Conservation (phyloP, 495 filamentous ascomycete species). For the Aspergillus leporis region DNA sequence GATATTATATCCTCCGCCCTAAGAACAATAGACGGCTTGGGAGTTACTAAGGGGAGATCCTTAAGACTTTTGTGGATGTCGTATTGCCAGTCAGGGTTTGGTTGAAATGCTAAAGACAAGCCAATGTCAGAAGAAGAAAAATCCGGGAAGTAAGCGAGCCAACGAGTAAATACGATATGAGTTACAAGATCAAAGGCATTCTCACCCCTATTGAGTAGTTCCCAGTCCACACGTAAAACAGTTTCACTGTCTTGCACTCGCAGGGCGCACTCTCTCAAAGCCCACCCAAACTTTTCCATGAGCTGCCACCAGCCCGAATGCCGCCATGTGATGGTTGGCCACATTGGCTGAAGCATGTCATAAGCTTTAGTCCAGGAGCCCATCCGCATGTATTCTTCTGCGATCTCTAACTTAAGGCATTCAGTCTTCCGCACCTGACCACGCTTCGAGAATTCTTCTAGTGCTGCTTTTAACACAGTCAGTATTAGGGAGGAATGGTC, state of each 20-base stretch:
- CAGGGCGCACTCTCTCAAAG: constrained; percentile 70
- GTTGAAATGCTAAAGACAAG: constrained; percentile 55
- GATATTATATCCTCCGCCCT: constrained; percentile 67
- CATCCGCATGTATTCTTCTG: constrained; percentile 63
- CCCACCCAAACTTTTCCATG: constrained; percentile 71
- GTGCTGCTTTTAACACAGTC: constrained; percentile 58
- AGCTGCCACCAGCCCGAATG: constrained; percentile 79
- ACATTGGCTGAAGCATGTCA: constrained; percentile 66
- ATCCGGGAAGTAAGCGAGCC: neutral
- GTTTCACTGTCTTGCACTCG: constrained; percentile 62
- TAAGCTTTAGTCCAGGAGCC: constrained; percentile 67
- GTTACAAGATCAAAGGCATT: constrained; percentile 4
- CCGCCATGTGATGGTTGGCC: constrained; percentile 73
- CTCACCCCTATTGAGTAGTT: constrained; percentile 71
- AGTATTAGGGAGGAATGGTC: constrained; percentile 66
- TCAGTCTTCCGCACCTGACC: constrained; percentile 65
- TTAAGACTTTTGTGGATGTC: constrained; percentile 72
- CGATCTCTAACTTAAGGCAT: constrained; percentile 67
- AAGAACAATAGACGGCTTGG: constrained; percentile 65
- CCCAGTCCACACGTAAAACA: constrained; percentile 79
- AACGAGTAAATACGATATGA: neutral
- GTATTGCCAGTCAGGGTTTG: constrained; percentile 64
- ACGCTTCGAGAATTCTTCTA: constrained; percentile 63
- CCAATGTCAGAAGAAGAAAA: constrained; percentile 1
- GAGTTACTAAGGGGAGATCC: constrained; percentile 45